Percentiles rank a stretch among this genome's conserved stretches.
phyloP scores from a whole-genome alignment of 352 stramenopile genomes.

The Elongisporangium prolatum region DNA sequence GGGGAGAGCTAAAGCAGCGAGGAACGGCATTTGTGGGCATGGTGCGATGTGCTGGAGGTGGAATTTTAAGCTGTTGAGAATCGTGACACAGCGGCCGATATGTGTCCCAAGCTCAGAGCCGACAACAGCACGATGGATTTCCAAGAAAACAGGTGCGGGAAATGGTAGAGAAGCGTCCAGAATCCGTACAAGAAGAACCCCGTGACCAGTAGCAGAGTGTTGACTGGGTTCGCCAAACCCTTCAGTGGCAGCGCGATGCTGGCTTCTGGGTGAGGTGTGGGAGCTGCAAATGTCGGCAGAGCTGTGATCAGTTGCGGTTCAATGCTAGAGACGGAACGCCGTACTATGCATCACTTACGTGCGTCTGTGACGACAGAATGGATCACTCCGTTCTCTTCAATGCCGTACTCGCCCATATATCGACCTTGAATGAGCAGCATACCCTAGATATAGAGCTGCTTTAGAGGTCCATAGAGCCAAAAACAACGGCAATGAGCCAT shows the following conservation, averaged over 20 bases:
- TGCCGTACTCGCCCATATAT: conserved; percentile 73
- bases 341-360: conserved; percentile 26
- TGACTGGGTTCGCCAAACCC: conserved; percentile 43
- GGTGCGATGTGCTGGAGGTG: not conserved
- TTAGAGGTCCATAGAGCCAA: not conserved
- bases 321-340: not conserved
- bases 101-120: conserved; percentile 53
- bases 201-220: conserved; percentile 56
- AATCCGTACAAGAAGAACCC: conserved; percentile 64
- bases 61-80: conserved; percentile 20
- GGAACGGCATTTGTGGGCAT: not conserved
- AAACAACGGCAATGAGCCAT: not conserved
- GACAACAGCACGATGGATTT: conserved; percentile 66
- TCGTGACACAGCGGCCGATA: conserved; percentile 49
- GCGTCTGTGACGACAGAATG: conserved; percentile 70
- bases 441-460: conserved; percentile 18
- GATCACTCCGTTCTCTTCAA: conserved; percentile 71
- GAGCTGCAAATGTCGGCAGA: conserved; percentile 25
- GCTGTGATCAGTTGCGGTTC: not conserved
- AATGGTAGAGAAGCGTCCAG: conserved; percentile 80
- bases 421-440: conserved; percentile 63
- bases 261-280: conserved; percentile 34
- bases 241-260: conserved; percentile 42
- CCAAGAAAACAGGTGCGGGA: conserved; percentile 73
- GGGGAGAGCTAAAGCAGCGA: not conserved